These are phyloP conservation scores for Diaporthe velutina DNA, from an alignment of 2,329 filamentous ascomycete species.

Conservation along the genomic window DNA sequence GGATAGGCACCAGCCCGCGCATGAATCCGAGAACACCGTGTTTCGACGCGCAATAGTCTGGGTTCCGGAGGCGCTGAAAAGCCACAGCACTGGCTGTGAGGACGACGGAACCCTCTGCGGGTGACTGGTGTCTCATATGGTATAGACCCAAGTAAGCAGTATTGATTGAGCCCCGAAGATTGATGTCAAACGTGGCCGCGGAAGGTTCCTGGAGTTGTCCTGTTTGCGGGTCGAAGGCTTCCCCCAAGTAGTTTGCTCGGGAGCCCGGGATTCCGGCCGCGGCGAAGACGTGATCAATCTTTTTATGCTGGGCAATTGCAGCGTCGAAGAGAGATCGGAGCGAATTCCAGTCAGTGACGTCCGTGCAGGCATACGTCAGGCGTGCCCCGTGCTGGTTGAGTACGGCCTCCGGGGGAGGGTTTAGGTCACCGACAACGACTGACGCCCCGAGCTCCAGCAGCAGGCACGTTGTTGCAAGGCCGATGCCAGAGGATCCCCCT, in stretches of 20 bases:
- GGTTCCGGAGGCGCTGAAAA: background rate
- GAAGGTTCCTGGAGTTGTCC: background rate
- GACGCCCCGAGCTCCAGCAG: background rate
- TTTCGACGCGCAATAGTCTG: background rate
- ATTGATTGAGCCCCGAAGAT: background rate
- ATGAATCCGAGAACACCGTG: background rate
- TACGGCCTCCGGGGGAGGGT: background rate
- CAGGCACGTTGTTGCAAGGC: background rate
- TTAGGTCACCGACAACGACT: background rate
- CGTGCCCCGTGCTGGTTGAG: background rate
- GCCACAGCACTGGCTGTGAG: background rate
- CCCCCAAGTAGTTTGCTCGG: background rate
- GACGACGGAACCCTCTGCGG: background rate
- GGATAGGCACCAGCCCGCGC: background rate
- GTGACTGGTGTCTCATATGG: background rate
- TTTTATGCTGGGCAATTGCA: background rate
- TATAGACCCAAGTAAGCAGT: background rate
- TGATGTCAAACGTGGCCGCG: background rate
- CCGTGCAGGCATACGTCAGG: background rate
- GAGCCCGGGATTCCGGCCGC: background rate
- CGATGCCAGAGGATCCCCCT: background rate
- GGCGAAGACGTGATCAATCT: background rate
- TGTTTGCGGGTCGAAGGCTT: background rate
- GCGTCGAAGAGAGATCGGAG: background rate
- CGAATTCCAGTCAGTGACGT: background rate